Base-by-base conservation (phyloP, 208 protist genomes). In the Acanthamoeba healyi region DNA sequence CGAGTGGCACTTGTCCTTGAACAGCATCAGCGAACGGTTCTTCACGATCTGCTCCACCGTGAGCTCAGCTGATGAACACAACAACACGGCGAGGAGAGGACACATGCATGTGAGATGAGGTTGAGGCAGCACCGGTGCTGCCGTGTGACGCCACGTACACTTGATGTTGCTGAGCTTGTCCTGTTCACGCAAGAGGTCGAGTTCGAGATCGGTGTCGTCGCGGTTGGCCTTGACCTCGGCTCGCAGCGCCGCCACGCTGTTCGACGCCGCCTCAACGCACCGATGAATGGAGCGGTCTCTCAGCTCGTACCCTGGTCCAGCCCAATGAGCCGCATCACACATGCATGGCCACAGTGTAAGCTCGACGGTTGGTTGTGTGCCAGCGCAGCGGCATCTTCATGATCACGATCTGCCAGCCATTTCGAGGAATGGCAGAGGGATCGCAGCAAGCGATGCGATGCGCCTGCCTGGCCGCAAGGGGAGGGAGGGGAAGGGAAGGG, bases 1-100 rank as follows among this genome's bases (percentile, higher is more conserved):
- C 70, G 70, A 79, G 70, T 79, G 79, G 46, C 79, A 88, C 32
- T 88, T 88, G 46, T 54, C 79, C 51, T 88, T 88, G 79, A 88
- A 88, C 22, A 88, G 79, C 26, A n/a, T 88, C 46, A 88, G 79
- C 10, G 79, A 88, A 7, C 79, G 42, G 49, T 88, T 88, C 51
- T 88, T 88, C 79, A 88, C 79, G 42, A 88, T 88, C 51, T 63
- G 79, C 79, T 88, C 79, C 6, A 88, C 79, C 32, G 42, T 63
- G 7, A 88, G 44, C 46, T 88, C 79, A 26, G 79, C 79, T 79
- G 70, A 67, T 63, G 10, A 14, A 63, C 0, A 9, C 24, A 29
- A 15, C 22, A 14, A 32, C 17, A 12, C 0, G 29, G 0, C 67
- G 22, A 2, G 67, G 46, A 1, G n/a, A 46, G 22, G 19, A 44